Evolutionary conservation across 768 basidiomycete species (phyloP).

Genomic region (Auriculariales sp.): DNA sequence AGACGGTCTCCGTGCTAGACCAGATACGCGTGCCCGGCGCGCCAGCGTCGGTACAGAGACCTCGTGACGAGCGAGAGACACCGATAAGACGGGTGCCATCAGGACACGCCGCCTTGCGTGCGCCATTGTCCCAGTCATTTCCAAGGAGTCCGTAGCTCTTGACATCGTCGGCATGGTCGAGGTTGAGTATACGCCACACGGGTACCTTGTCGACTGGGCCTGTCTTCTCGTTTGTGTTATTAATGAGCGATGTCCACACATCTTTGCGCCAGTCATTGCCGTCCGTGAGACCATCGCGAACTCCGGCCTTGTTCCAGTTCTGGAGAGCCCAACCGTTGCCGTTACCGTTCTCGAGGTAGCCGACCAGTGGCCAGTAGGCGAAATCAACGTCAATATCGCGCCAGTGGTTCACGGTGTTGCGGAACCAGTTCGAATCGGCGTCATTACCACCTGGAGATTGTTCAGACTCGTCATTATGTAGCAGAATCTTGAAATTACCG

Average conservation of each 20-base stretch:
- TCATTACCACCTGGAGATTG: too few species aligned
- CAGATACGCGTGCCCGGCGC: not conserved
- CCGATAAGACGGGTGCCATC: conserved; percentile 4
- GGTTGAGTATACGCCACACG: conserved; percentile 4
- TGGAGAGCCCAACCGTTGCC: conserved; percentile 5
- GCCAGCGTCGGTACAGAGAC: conserved; percentile 5
- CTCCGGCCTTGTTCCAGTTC: conserved; percentile 1
- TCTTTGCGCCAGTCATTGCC: conserved; percentile 4
- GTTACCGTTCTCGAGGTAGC: conserved; percentile 3
- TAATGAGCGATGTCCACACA: not conserved
- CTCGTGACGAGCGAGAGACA: not conserved
- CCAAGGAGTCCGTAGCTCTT: conserved; percentile 3
- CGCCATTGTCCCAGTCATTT: conserved; percentile 5
- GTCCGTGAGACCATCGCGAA: conserved; percentile 1
- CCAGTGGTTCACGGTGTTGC: conserved; percentile 2
- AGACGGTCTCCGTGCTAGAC: not conserved
- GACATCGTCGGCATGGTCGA: conserved; percentile 3
- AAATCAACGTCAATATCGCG: conserved; percentile 3
- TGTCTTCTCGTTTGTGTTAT: not conserved
- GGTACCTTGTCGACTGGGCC: not conserved
- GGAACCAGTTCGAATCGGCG: too few species aligned
- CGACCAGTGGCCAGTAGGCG: conserved; percentile 6
- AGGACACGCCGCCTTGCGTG: conserved; percentile 2
- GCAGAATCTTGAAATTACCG: too few species aligned
- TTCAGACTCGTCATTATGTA: too few species aligned